These are phyloP conservation scores for Suillus placidus DNA, from an alignment of 768 basidiomycete genomes.

Conservation along the genomic window DNA sequence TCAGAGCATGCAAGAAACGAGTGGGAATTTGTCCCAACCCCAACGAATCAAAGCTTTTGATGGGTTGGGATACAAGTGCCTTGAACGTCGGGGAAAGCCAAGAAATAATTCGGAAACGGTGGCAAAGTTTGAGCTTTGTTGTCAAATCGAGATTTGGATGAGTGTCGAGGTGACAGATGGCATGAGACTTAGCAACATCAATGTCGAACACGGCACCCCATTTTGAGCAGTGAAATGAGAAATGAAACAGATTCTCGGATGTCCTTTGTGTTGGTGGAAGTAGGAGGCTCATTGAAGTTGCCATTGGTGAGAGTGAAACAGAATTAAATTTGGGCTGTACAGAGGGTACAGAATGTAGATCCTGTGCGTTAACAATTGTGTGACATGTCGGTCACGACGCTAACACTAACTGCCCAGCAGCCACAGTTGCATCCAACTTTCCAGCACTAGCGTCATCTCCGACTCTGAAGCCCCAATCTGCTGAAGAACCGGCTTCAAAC, in stretches of 20 bases:
- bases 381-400: no score
- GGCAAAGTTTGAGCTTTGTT: background rate
- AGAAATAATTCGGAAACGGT: background rate
- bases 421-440: no score
- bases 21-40: background rate
- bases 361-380: no score
- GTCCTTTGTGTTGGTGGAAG: no score
- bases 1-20: background rate
- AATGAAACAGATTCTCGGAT: background rate
- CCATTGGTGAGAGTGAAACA: no score
- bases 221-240: background rate
- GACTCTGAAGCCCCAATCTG: no score
- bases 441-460: no score
- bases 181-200: background rate
- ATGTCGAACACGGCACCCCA: background rate
- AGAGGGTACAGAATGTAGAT: no score
- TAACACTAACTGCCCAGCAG: no score
- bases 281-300: background rate
- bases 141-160: background rate
- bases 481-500: no score
- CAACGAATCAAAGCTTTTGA: background rate
- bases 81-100: background rate
- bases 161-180: background rate
- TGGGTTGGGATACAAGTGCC: background rate
- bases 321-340: no score